A percentile compares a stretch with the other conserved stretches of the same genome.
Conservation (phyloP, 2,329 filamentous ascomycete species). For the Ophiognomonia clavigignenti-juglandacearum region DNA sequence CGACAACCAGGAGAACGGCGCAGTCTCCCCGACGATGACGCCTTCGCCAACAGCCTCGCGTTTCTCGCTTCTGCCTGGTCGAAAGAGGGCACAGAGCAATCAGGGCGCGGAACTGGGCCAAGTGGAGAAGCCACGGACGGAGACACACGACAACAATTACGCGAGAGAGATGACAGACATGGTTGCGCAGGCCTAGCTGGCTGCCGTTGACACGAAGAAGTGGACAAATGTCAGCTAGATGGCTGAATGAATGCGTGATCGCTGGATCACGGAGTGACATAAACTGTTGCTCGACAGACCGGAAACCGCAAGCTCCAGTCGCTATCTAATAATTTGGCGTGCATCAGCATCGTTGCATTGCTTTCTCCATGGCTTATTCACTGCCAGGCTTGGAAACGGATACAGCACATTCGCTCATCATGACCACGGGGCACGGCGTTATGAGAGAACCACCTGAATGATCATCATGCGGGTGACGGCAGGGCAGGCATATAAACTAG, state of each 20-base stretch:
- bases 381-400: slow-evolving; percentile 1
- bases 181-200: slow-evolving; percentile 9
- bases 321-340: neutral
- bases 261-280: neutral
- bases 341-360: neutral
- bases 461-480: neutral
- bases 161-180: slow-evolving; percentile 13
- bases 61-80: slow-evolving; percentile 61
- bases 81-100: slow-evolving; percentile 67
- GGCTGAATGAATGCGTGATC: neutral
- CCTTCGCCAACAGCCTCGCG: slow-evolving; percentile 42
- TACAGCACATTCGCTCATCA: slow-evolving; percentile 10
- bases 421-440: slow-evolving; percentile 7
- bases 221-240: neutral
- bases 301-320: neutral
- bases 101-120: slow-evolving; percentile 66
- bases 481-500: slow-evolving; percentile 1
- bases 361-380: neutral
- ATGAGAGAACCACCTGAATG: neutral
- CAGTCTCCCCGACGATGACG: slow-evolving; percentile 23
- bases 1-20: slow-evolving; percentile 27
- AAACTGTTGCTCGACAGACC: neutral
- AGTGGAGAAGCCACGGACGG: slow-evolving; percentile 44
- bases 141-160: slow-evolving; percentile 9
- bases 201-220: neutral